Evolutionary conservation across 345 rosid genomes (phyloP), one percentile per base, ranked within the genome.

Genomic region (Psidium guajava): DNA sequence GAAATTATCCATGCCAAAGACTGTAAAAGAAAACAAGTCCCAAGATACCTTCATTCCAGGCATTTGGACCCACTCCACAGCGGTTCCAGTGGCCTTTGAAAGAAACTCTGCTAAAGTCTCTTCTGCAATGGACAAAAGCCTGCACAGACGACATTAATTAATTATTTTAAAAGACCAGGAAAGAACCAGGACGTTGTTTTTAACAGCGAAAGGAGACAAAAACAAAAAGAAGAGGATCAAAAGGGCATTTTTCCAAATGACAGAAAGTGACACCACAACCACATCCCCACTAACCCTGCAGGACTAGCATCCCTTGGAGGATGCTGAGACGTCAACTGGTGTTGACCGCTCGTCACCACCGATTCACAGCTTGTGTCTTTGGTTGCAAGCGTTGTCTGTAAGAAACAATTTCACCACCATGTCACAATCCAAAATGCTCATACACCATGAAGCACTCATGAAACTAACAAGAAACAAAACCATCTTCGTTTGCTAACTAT

Each of bases 71-170:
- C 99, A 98, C 98, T 98, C 99, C 82, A 98, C 97, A 90, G 99
- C 99, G 89, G 99, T 98, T 94, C 99, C 99, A 92, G 99, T 98
- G 88, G 99, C 99, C 99, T 98, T 98, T 86, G 99, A 98, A 94
- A 98, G 98, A 96, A 96, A 98, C 96, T 98, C 99, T 95, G 99
- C 93, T 96, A 98, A 94, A 94, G 98, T 94, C 90, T 98, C 99
- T 94, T 98, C 98, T 93, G 98, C 98, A 92, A 94, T 92, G 94
- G 99, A 94, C 98, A 98, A 94, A 92, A 98, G 99, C 90, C 99
- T 96, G 93, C 52, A 83, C 85, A 54, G 51, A 84, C 42, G 83
- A 87, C 85, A 86, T 82, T 51, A 54, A 32, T 56, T 42, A 27
- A 82, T 40, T 82, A 53, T 53, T 53, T 16, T 52, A 61, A 32